Evolutionary conservation across 805 yeast genomes (phyloP), one percentile per base, ranked within the genome.

Genomic region (Pichia gijzeniarum): DNA sequence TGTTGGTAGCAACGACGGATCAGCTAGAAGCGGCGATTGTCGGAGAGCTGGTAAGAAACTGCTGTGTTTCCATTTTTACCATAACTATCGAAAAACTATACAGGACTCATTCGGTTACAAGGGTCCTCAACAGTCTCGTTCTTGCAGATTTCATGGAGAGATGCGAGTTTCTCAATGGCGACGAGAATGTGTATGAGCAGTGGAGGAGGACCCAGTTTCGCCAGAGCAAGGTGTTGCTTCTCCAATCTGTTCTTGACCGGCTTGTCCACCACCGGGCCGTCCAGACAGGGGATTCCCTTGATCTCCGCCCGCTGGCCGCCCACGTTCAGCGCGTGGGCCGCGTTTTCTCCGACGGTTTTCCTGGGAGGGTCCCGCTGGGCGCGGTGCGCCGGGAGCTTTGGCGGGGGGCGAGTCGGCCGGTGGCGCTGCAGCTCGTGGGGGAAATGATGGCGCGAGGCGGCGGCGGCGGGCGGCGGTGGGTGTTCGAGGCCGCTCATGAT

Each of bases 231-330:
- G 22, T 18, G 25, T 6, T 27, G 5, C 13, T 38, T 21, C n/a
- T 58, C 56, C 5, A 58, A 56, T 30, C 48, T 54, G 32, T 51
- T 54, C 14, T 59, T 57, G 33, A 30, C 16, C 8, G 5, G 16
- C 33, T 30, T 30, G 20, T 31, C 49, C 13, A 41, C 48, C 22
- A 49, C 44, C 22, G 14, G 16, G 33, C 33, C 28, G 10, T 25
- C 10, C 9, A 25, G 10, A 10, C 28, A 6, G 28, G 28, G 28
- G 6, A 6, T 10, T 25, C 28, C 28, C 16, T 30, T 5, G 33
- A 30, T 30, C 33, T 30, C 33, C 16, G 33, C 6, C 33, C 14
- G 33, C 33, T 30, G 16, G 33, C 14, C 16, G 33, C 16, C 16
- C 16, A 13, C 13, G 6, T 30, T 30, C 6, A 9, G 14, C 14